Percentiles rank a stretch among this genome's conserved stretches.
Evolutionary conservation across 148 eudicot species (phyloP).

Genomic region (Heliosperma pusillum): DNA sequence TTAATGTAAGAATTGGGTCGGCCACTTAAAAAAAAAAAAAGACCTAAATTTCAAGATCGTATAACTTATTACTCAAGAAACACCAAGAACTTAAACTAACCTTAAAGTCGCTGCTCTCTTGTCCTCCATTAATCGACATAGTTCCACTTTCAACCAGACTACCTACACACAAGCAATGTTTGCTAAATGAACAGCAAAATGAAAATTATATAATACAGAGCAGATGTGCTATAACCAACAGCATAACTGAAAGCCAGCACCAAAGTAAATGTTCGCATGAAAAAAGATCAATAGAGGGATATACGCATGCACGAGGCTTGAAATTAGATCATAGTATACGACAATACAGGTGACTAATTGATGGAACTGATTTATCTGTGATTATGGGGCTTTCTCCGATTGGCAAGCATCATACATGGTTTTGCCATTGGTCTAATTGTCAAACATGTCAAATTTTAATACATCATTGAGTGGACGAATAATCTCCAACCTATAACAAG

Average conservation of each 20-base stretch:
- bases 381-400: background rate
- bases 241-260: background rate
- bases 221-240: background rate
- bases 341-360: background rate
- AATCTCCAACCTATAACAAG: background rate
- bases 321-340: background rate
- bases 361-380: background rate
- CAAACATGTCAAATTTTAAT: background rate
- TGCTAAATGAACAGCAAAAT: slow-evolving; percentile 12
- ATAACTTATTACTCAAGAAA: background rate
- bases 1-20: background rate
- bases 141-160: slow-evolving; percentile 70
- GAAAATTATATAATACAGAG: background rate
- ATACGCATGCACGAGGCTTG: background rate
- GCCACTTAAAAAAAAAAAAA: background rate
- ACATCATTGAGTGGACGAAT: background rate
- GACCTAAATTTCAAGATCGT: background rate
- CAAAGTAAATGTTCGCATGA: background rate
- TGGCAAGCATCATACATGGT: background rate
- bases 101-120: slow-evolving; percentile 73
- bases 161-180: slow-evolving; percentile 51
- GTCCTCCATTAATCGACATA: slow-evolving; percentile 76
- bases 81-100: slow-evolving; percentile 29
- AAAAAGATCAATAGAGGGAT: background rate
- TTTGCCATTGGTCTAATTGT: background rate